Base-by-base conservation (phyloP, 2,329 filamentous ascomycete species). In the Xylaria polymorpha region DNA sequence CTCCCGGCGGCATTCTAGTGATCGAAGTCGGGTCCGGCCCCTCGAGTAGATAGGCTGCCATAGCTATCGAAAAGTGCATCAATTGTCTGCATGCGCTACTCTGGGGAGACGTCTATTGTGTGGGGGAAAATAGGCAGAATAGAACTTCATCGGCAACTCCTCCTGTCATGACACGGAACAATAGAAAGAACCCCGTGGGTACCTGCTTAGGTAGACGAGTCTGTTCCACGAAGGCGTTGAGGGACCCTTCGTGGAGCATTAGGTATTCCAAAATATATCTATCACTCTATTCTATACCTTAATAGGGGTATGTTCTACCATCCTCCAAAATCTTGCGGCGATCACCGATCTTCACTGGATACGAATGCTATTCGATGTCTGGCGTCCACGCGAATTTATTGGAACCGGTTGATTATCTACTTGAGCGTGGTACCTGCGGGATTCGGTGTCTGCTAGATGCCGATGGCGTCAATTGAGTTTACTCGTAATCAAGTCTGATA, bases 1-100 rank as follows among this genome's bases (percentile, higher is more conserved):
- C 81, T 82, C 51, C 75, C 71, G 2, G 83, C 9, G 83, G 76
- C 4, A 81, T 79, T 29, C 55, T 75, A 75, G 69, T 85, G 81
- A 9, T 73, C 77, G 71, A 84, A 85, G 53, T 79, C 72, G 7
- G 73, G 2, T 80, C 76, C 29, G 81, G 79, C 4, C 77, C 74
- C 48, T 70, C 62, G 18, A 80, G 76, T 22, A 85, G 79, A 81
- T 3, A 83, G 79, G 41, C 79, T 81, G 55, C 76, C 74, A 67
- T 85, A 85, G 66, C 79, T 80, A 9, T 77, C 72, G 41, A 84
- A 76, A 60, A 74, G 67, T 18, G 61, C 50, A 43, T 67, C 35
- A 57, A 74, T 69, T 18, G 66, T 65, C 61, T 59, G 57, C 61
- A 55, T 66, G 25, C 68, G 67, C 25, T 55, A 62, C 9, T n/a